Conservation (phyloP, 129 eudicot species). For the Chrysanthemum lavandulifolium region DNA sequence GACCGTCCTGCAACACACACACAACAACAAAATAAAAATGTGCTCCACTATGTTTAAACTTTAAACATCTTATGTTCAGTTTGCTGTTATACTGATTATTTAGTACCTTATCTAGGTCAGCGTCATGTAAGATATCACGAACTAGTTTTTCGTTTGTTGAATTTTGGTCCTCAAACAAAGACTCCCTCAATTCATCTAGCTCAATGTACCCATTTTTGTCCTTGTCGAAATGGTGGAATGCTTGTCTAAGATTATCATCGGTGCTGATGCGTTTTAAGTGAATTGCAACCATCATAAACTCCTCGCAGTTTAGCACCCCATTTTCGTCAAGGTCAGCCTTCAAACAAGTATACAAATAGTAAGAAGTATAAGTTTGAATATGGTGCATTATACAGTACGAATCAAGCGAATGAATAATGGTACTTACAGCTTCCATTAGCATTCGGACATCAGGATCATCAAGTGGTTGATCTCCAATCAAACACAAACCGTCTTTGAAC, state of each 20-base stretch:
- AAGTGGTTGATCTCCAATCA: constrained; percentile 58
- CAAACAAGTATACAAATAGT: constrained; percentile 1
- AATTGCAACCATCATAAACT: constrained; percentile 73
- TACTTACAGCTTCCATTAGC: constrained; percentile 85
- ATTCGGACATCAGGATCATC: constrained; percentile 75
- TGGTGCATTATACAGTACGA: background rate
- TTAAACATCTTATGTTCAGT: background rate
- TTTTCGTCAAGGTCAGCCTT: constrained; percentile 89
- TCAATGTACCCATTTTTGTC: constrained; percentile 72
- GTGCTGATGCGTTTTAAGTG: constrained; percentile 70
- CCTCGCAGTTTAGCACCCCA: constrained; percentile 69
- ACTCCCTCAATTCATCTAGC: constrained; percentile 72
- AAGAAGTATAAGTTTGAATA: background rate
- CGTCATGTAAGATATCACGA: constrained; percentile 76
- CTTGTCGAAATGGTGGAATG: constrained; percentile 77
- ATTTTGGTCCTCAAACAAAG: constrained; percentile 54
- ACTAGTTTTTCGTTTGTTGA: constrained; percentile 61
- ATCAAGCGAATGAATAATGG: background rate
- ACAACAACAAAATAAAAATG: background rate
- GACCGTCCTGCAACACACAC: constrained; percentile 60
- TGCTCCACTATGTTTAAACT: background rate
- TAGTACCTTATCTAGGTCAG: constrained; percentile 79
- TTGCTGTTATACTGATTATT: background rate
- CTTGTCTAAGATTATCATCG: constrained; percentile 66
- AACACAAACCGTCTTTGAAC: constrained; percentile 67